Percentiles rank a stretch among this genome's conserved stretches.
These are phyloP conservation scores for Fusarium pseudocircinatum DNA, from an alignment of 2,329 filamentous ascomycete species.

Conservation along the genomic window DNA sequence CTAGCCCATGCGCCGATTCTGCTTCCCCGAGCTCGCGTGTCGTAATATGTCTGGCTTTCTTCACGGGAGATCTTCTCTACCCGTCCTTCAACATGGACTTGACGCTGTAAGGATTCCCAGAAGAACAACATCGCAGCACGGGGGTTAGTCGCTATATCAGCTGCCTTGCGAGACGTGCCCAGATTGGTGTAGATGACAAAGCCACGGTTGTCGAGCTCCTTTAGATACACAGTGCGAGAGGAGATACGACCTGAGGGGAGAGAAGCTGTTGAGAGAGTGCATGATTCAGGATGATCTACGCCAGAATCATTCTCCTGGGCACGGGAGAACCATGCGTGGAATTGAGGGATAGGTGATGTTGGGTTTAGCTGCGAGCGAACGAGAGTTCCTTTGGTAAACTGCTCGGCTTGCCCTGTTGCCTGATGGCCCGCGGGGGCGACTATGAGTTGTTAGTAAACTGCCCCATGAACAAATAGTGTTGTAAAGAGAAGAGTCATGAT, in stretches of 20 bases:
- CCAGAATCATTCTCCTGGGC: conserved; percentile 63
- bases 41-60: conserved; percentile 77
- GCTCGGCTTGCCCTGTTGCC: conserved; percentile 72
- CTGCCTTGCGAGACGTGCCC: conserved; percentile 76
- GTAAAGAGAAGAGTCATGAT: conserved; percentile 11
- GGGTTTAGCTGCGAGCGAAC: conserved; percentile 67
- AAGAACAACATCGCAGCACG: conserved; percentile 88
- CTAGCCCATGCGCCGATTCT: conserved; percentile 94
- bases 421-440: conserved; percentile 72
- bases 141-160: conserved; percentile 76
- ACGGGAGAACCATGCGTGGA: conserved; percentile 87
- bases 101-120: conserved; percentile 87
- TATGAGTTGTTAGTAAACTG: conserved; percentile 35
- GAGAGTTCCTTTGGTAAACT: conserved; percentile 75
- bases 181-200: conserved; percentile 97
- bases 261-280: conserved; percentile 83
- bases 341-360: conserved; percentile 78
- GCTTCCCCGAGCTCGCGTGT: conserved; percentile 78
- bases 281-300: conserved; percentile 85
- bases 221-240: conserved; percentile 90
- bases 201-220: conserved; percentile 84
- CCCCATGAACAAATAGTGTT: not conserved
- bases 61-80: conserved; percentile 72
- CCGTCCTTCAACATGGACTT: conserved; percentile 87
- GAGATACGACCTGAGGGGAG: conserved; percentile 87